Evolutionary conservation across 345 rosid genomes (phyloP).

Genomic region (Citrus sinensis): DNA sequence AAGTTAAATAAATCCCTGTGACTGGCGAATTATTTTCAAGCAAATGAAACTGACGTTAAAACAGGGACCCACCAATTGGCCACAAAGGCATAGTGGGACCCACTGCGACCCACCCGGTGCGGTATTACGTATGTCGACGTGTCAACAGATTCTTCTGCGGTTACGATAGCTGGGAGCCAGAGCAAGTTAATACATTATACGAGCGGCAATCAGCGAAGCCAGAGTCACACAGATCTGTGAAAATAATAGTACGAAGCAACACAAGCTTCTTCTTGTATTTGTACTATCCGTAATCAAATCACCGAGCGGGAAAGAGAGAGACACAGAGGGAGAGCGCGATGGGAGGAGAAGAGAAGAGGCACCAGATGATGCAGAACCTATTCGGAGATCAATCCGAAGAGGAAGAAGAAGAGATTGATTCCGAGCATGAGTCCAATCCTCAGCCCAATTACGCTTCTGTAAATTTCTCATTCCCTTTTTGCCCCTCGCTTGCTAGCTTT

Average conservation of each 20-base stretch:
- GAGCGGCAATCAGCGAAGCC: not conserved
- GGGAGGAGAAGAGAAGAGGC: conserved; percentile 92
- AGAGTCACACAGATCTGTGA: not conserved
- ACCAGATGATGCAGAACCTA: conserved; percentile 91
- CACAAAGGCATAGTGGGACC: no score
- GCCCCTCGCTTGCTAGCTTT: not conserved
- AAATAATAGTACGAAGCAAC: not conserved
- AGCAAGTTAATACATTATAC: not conserved
- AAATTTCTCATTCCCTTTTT: conserved; percentile 12
- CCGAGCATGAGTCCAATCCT: conserved; percentile 95
- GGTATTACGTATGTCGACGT: not conserved
- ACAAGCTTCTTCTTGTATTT: not conserved
- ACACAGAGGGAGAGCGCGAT: conserved; percentile 20
- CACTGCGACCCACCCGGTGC: no score
- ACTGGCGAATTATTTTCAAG: no score
- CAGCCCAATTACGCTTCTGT: conserved; percentile 84
- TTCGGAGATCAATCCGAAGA: conserved; percentile 98
- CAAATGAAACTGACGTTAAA: no score
- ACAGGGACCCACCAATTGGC: no score
- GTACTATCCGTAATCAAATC: not conserved
- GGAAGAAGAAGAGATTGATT: conserved; percentile 83
- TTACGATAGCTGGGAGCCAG: not conserved
- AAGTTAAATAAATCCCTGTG: no score
- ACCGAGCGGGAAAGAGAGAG: not conserved
- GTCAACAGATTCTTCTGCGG: not conserved